Base-by-base conservation (phyloP, 2,329 filamentous ascomycete species). In the Dendryphion nanum region DNA sequence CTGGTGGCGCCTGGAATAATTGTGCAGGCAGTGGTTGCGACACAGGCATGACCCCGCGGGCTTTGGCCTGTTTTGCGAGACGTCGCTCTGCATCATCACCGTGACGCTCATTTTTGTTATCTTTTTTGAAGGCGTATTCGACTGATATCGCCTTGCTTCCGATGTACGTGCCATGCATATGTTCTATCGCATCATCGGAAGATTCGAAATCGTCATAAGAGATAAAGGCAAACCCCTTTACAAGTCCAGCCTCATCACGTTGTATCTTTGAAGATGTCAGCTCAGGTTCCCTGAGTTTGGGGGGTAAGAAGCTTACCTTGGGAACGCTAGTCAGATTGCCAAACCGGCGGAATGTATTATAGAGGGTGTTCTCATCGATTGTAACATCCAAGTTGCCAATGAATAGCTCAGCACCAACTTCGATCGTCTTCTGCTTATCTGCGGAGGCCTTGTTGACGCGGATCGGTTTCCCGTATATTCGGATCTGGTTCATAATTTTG, bases 61-160 rank as follows among this genome's bases (percentile, higher is more conserved):
- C 91, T 70, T 91, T 91, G 40, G 90, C 93, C 69, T 96, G 87
- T 18, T 86, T 83, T 19, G 93, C 93, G 32, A 98, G 79, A 73
- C 89, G 86, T 59, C 93, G 78, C 70, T 98, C 93, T 19, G 93
- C 93, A 54, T 89, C 80, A 64, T 98, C 93, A 55, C 93, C 93
- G 63, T 98, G 93, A 41, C 93, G 78, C 71, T 97, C 91, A 54
- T 91, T 91, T 71, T 95, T 95, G 52, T 93, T 93, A 59, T 98
- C 93, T 70, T 97, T 97, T 77, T 98, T 98, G 78, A 95, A 97
- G 26, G 93, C 93, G 67, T 97, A 98, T 68, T 97, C 91, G 30
- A 98, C 93, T 3, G 86, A 87, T 54, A 97, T 85, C 67, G 95
- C 87, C 72, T 95, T 95, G 75, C 93, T 95, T 76, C 95, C 90